A percentile compares a stretch with the other conserved stretches of the same genome.
Conservation (phyloP, 371 early-diverging fungal genomes). For the Lichtheimia corymbifera region DNA sequence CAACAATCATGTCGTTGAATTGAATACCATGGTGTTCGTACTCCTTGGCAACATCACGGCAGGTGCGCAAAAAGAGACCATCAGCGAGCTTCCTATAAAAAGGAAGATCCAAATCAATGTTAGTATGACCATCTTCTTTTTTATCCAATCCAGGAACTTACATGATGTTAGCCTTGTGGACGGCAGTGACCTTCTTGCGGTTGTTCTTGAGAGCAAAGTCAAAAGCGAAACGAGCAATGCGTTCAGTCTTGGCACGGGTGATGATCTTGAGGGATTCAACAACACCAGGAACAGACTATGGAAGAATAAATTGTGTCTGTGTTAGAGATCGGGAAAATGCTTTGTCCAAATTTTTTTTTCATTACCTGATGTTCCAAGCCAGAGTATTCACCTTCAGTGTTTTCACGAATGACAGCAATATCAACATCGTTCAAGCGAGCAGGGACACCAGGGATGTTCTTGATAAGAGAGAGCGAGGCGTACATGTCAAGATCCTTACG, state of each 20-base stretch:
- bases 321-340: not conserved
- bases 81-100: constrained; percentile 87
- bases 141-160: constrained; percentile 21
- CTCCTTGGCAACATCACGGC: constrained; percentile 91
- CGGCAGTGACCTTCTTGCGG: constrained; percentile 95
- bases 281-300: constrained; percentile 91
- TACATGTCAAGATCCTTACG: constrained; percentile 96
- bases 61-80: constrained; percentile 94
- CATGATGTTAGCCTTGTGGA: constrained; percentile 99
- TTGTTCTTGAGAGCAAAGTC: constrained; percentile 95
- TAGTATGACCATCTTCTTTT: not conserved
- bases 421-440: constrained; percentile 90
- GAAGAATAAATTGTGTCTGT: not conserved
- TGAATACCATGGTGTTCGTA: constrained; percentile 86
- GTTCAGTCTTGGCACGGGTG: constrained; percentile 92
- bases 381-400: constrained; percentile 98
- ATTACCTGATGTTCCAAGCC: constrained; percentile 92
- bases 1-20: constrained; percentile 98
- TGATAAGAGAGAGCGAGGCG: constrained; percentile 85
- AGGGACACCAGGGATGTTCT: constrained; percentile 80
- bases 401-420: constrained; percentile 97
- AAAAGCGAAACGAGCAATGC: constrained; percentile 97
- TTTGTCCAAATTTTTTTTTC: not conserved
- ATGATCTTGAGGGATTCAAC: constrained; percentile 97
- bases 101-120: not conserved